Percentiles rank a stretch among this genome's conserved stretches.
Conservation (phyloP, 2,329 filamentous ascomycete genomes). For the Pleurostoma richardsiae region DNA sequence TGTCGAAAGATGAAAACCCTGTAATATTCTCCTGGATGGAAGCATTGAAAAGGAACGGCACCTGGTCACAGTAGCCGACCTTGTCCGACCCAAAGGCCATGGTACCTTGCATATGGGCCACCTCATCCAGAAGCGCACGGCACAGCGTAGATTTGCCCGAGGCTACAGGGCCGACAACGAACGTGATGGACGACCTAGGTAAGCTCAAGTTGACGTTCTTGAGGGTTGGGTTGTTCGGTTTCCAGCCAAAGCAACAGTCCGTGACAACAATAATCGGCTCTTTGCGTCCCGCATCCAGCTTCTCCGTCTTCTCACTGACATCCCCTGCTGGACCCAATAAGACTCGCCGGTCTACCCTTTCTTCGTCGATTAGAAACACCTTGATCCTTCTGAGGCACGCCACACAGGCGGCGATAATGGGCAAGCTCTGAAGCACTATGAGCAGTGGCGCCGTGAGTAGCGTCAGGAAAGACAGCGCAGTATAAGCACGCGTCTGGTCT, state of each 20-base stretch:
- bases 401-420: slow-evolving; percentile 7
- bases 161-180: slow-evolving; percentile 30
- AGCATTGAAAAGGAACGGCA: slow-evolving; percentile 24
- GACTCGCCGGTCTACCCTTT: neutral
- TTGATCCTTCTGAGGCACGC: slow-evolving; percentile 11
- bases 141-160: slow-evolving; percentile 31
- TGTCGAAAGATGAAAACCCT: slow-evolving; percentile 23
- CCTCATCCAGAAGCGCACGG: slow-evolving; percentile 25
- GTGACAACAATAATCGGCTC: neutral
- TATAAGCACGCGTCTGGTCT: slow-evolving; percentile 2
- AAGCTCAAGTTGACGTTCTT: slow-evolving; percentile 13
- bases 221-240: slow-evolving; percentile 9
- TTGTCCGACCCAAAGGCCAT: slow-evolving; percentile 9
- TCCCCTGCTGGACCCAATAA: neutral
- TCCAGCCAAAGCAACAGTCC: slow-evolving; percentile 18
- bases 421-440: slow-evolving; percentile 5
- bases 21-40: slow-evolving; percentile 32
- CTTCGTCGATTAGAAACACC: slow-evolving; percentile 5
- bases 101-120: slow-evolving; percentile 5
- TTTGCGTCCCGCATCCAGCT: neutral
- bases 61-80: slow-evolving; percentile 16
- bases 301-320: neutral
- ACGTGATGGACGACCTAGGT: slow-evolving; percentile 15
- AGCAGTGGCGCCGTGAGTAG: slow-evolving; percentile 7
- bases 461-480: slow-evolving; percentile 6